Evolutionary conservation across 2,329 filamentous ascomycete genomes (phyloP), one percentile per base, ranked within the genome.

Genomic region (Trichothecium sympodiale): DNA sequence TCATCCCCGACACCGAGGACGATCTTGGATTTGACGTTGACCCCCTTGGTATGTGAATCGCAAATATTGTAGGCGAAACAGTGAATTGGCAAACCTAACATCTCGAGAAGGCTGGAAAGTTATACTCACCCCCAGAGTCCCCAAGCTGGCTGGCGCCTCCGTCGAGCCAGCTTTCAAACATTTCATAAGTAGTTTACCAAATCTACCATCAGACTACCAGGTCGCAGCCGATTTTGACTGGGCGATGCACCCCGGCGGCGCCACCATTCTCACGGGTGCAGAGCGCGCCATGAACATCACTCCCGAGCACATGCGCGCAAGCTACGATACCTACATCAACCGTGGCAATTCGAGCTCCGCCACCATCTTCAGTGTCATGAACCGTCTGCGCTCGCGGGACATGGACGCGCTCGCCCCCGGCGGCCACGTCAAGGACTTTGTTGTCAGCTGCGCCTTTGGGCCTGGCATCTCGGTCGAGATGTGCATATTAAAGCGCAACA

Each of bases 241-340:
- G 80, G 80, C 78, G 1, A 69, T 84, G 50, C 80, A 84, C 45
- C 80, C 80, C 0, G 80, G 80, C 4, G 80, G 80, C 14, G 65
- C 74, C 1, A 75, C 77, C 1, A 80, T 84, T 29, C 59, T 84
- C 3, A 66, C 74, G 0, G 76, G 77, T 1, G 74, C 79, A 1
- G 72, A 82, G 51, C 60, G 60, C 29, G 63, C 61, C 2, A 64
- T 84, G 61, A 52, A 57, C 5, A 67, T 83, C 32, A 64, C 63
- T 0, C 57, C 75, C 0, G 71, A 80, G 45, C 77, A 82, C 44
- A 74, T 83, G 60, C 66, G 77, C 33, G 77, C 78, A n/a, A 79
- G 74, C 39, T 80, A 80, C 48, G 72, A 80, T 41, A 72, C 75
- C 14, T 84, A 84, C 46, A 74, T 75, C 34, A 71, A 71, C 35